Conservation (phyloP, 371 early-diverging fungal species). For the Mucor lusitanicus region DNA sequence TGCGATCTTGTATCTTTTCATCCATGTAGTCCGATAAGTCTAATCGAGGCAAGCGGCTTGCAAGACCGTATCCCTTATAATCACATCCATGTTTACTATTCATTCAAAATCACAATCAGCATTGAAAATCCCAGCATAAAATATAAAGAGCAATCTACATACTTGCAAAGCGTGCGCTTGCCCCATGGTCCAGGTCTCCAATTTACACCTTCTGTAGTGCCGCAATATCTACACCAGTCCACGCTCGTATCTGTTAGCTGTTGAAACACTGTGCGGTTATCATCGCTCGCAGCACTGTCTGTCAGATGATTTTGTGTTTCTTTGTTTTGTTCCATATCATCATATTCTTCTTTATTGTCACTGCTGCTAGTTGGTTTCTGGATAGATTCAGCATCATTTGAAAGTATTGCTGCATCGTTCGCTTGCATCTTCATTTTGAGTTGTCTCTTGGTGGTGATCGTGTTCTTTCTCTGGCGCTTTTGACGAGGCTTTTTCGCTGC, state of each 20-base stretch:
- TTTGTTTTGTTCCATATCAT: constrained; percentile 3
- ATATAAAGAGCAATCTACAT: too few relatives aligned
- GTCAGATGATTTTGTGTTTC: constrained; percentile 4
- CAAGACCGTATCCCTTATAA: constrained; percentile 88
- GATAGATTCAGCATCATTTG: neutral
- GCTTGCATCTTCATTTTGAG: constrained; percentile 2
- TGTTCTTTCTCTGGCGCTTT: constrained; percentile 19
- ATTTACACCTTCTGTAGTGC: constrained; percentile 71
- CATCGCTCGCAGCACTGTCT: neutral
- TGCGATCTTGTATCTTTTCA: constrained; percentile 69
- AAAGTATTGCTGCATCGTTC: neutral
- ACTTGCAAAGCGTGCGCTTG: constrained; percentile 76
- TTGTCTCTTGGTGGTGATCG: neutral
- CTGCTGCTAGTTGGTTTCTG: neutral
- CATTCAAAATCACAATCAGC: too few relatives aligned
- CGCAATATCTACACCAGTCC: constrained; percentile 80
- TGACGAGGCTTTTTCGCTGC: constrained; percentile 5
- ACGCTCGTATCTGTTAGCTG: constrained; percentile 36
- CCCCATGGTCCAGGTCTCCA: constrained; percentile 83
- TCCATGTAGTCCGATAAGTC: constrained; percentile 69
- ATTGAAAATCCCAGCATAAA: too few relatives aligned
- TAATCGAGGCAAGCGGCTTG: constrained; percentile 76
- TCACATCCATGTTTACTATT: constrained; percentile 83
- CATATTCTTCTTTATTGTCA: neutral
- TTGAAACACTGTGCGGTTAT: constrained; percentile 45